Evolutionary conservation across 148 eudicot genomes (phyloP), one percentile per base, ranked within the genome.

Genomic region (Spergularia bocconei): DNA sequence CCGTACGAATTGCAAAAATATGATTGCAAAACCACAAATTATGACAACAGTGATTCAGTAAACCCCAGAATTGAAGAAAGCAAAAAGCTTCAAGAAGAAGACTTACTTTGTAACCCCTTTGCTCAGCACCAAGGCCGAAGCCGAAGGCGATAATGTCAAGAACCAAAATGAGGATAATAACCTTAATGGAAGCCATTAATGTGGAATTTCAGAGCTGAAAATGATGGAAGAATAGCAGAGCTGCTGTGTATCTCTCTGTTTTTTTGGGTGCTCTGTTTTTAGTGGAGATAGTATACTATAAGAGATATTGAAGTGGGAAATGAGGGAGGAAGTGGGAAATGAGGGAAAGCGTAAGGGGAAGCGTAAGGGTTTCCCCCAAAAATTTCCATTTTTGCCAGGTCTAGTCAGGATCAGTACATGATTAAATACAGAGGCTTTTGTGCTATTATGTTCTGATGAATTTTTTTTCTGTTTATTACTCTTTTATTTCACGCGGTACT

Each of bases 121-220:
- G 93, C 78, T 91, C 96, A 79, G 96, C 96, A 66, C 91, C 93
- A 79, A 91, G 84, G 64, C 93, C 93, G 33, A 91, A 82, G 55
- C 90, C 96, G 52, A 91, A 91, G 51, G 93, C 96, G 56, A 91
- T 86, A 68, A 87, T 70, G 77, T 89, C 88, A 58, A 91, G 81
- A 23, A 86, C 70, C 65, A 87, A 84, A 67, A 91, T 73, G 1
- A 73, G 52, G 12, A 79, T 25, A 61, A 87, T 63, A 15, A 91
- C 63, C 23, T 86, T 61, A 62, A 85, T 91, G n/a, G 93, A 91
- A 70, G 96, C 92, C 96, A 91, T 89, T 78, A 63, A 64, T 52
- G 53, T 11, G 15, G 53, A 66, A 64, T 36, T 50, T 51, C 7
- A 48, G 52, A 78, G 71, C 55, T 73, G 48, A n/a, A 11, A 20